A percentile compares a stretch with the other conserved stretches of the same genome.
Conservation (phyloP, 768 basidiomycete genomes). For the Sporobolomyces pararoseus region DNA sequence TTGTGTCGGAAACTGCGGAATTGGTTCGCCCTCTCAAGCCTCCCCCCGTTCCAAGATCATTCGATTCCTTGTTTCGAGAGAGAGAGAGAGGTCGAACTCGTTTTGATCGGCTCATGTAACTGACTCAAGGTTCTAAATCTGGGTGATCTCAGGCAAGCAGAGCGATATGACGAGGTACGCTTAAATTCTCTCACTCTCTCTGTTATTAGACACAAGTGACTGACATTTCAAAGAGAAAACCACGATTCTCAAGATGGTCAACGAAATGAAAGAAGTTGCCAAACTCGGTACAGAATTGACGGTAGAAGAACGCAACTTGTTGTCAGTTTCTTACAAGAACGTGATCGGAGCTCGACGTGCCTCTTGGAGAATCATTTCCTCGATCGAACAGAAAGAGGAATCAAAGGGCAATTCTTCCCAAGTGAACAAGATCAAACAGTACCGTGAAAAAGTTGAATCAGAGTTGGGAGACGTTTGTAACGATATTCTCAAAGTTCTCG, state of each 20-base stretch:
- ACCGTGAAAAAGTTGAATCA: conserved; percentile 93
- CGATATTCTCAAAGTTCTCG: conserved; percentile 62
- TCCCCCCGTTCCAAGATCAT: no score
- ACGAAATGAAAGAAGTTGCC: conserved; percentile 45
- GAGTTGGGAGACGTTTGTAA: conserved; percentile 98
- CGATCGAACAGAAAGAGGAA: conserved; percentile 98
- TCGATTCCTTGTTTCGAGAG: no score
- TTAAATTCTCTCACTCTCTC: neutral
- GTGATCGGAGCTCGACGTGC: conserved; percentile 81
- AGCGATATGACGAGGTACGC: conserved; percentile 40
- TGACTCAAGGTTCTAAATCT: no score
- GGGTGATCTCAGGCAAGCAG: conserved; percentile 27
- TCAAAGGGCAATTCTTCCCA: conserved; percentile 95
- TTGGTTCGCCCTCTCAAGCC: neutral
- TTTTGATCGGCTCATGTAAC: no score
- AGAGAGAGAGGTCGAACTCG: no score
- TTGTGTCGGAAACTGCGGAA: neutral
- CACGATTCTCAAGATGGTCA: conserved; percentile 28
- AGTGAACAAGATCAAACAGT: conserved; percentile 92
- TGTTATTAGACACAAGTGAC: neutral
- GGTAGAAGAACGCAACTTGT: conserved; percentile 95
- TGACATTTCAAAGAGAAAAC: neutral
- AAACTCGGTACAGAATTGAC: conserved; percentile 83
- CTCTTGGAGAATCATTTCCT: conserved; percentile 97
- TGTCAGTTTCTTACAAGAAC: conserved; percentile 99